Evolutionary conservation across 1,284 basidiomycete species (phyloP), one percentile per base, ranked within the genome.

Genomic region (Rhodotorula mucilaginosa): DNA sequence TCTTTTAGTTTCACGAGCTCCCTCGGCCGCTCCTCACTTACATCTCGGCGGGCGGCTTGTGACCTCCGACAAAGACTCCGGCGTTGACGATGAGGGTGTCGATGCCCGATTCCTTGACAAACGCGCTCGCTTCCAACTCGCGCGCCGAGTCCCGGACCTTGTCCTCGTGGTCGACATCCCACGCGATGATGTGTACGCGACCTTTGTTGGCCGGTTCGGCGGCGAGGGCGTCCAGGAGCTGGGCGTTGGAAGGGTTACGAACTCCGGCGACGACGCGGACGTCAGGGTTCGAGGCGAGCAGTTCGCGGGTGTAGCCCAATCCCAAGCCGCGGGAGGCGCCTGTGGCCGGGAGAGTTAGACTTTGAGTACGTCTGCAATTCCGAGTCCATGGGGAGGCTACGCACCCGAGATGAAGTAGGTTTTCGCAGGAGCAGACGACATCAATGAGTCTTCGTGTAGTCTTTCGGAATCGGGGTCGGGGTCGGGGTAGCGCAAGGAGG

Each of bases 281-380:
- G 1, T 34, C 5, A 29, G 63, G 51, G 1, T 15, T 21, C 13
- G 65, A 21, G 16, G 58, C 65, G 56, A 75, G 71, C n/a, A 75
- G 64, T 12, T 67, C 58, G 15, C 52, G 31, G 2, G 65, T 60
- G 60, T 69, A 71, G 13, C 69, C 74, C 46, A 75, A 58, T 2
- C 74, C 74, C 59, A 75, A 69, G 1, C 64, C 63, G 34, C 74
- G 74, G n/a, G 69, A 69, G 2, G 71, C 67, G 46, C 70, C 66
- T 34, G 70, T 52, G 54, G 26, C 26, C 26, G 26, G 26, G 26
- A 26, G 26, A 26, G 26, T 26, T 26, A 26, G 26, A 26, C 26
- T 26, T 26, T 26, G 26, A 26, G 26, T 26, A 26, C 26, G 26
- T 26, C 26, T 26, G 26, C 26, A 26, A 26, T 26, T 26, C 26